Base-by-base conservation (phyloP, 768 basidiomycete genomes). In the Macrolepiota dolichaula region DNA sequence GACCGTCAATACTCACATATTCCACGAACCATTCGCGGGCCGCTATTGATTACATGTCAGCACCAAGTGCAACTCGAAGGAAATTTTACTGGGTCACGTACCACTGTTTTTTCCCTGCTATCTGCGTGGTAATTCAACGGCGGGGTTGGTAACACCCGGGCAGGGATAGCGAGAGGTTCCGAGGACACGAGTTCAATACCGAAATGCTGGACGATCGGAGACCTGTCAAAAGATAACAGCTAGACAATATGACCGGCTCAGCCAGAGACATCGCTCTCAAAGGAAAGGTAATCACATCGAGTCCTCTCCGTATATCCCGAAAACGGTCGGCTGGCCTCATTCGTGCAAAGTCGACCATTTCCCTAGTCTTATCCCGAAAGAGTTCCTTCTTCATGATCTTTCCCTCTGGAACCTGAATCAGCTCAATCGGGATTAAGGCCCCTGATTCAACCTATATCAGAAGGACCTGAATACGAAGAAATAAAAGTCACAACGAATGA, bases 311-410 rank as follows among this genome's bases (percentile, higher is more conserved):
- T 53, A 90, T 90, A 59, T 80, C 81, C 1, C 65, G 68, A 6
- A 92, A 77, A 10, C 92, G 83, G 0, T 87, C 83, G 0, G 64
- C 56, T 0, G 91, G 91, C 37, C 68, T 77, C 72, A 83, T 85
- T 9, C 87, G 88, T 0, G 90, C 82, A 64, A 93, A 92, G 0
- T 81, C 80, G 0, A 92, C 77, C 29, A 92, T 82, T 2, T 83
- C 80, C 51, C 78, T 82, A 0, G 86, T 90, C 66, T 85, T 85
- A 47, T 90, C 87, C 0, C 84, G 76, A 0, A 89, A 88, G 0
- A 93, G 76, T 52, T 89, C 85, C 64, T 87, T 89, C 44, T 84
- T 79, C 79, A 89, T 85, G 51, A 91, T 84, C 64, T 93, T 89
- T 0, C 92, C 92, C 0, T 77, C 67, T 0, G 81, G 76, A 4